These are phyloP conservation scores for Wickerhamomyces ciferrii DNA, from an alignment of 805 yeast genomes.

Conservation along the genomic window DNA sequence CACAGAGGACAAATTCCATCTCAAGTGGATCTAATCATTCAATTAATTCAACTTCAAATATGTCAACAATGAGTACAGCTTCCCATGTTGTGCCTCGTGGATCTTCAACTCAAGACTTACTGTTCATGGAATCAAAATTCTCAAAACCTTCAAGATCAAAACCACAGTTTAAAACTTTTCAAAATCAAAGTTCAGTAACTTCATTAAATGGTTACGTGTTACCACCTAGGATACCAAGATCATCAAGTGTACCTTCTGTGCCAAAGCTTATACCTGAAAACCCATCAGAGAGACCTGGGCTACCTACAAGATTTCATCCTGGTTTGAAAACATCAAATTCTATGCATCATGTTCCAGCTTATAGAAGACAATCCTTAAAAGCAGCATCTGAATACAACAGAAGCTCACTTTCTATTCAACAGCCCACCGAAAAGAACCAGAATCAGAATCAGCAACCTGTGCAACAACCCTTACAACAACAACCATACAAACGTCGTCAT, in stretches of 20 bases:
- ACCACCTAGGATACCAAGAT: not conserved
- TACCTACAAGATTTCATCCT: not conserved
- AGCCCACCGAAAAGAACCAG: not conserved
- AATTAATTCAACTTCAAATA: constrained; percentile 3
- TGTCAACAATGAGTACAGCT: constrained; percentile 3
- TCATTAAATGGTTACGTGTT: not conserved
- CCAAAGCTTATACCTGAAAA: not conserved
- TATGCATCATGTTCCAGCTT: not conserved
- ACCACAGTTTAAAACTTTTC: not conserved
- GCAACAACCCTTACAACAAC: not conserved
- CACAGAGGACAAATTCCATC: constrained; percentile 12
- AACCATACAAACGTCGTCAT: not conserved
- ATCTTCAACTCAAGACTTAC: constrained; percentile 17
- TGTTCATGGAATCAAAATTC: constrained; percentile 14
- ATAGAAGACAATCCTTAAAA: constrained; percentile 1
- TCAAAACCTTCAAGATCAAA: constrained; percentile 10
- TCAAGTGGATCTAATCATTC: constrained; percentile 15
- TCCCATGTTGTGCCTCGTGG: constrained; percentile 11
- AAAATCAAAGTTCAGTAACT: not conserved
- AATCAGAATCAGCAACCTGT: constrained; percentile 6
- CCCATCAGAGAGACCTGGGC: not conserved
- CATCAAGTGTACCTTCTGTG: constrained; percentile 2
- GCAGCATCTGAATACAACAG: not conserved
- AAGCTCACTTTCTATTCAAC: not conserved
- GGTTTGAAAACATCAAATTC: not conserved